phyloP scores from a whole-genome alignment of 352 stramenopile genomes.

The Pythium dissotocum region DNA sequence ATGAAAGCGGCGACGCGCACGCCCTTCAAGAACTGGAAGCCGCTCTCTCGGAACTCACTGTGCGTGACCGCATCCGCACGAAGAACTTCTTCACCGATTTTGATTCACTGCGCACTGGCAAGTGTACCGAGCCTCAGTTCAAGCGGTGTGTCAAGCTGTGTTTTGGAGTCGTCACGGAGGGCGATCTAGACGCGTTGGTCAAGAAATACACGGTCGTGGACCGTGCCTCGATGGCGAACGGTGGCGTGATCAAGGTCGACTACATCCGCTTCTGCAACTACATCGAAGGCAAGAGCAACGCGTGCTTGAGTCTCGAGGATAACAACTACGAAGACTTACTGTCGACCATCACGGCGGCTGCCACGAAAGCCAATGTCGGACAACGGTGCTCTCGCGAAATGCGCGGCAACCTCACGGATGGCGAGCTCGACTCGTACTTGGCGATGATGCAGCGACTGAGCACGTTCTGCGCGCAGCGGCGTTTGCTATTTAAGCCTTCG shows the following conservation, averaged over 20 bases:
- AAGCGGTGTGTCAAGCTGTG: slow-evolving; percentile 78
- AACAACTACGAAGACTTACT: slow-evolving; percentile 65
- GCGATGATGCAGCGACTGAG: slow-evolving; percentile 67
- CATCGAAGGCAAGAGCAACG: slow-evolving; percentile 49
- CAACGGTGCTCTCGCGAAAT: slow-evolving; percentile 63
- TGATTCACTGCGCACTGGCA: slow-evolving; percentile 69
- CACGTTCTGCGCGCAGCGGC: slow-evolving; percentile 52
- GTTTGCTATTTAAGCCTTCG: slow-evolving; percentile 73
- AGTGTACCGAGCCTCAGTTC: slow-evolving; percentile 80
- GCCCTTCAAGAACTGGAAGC: slow-evolving; percentile 56
- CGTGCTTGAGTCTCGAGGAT: slow-evolving; percentile 17
- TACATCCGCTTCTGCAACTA: slow-evolving; percentile 78
- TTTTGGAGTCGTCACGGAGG: slow-evolving; percentile 63
- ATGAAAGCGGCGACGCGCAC: slow-evolving; percentile 18
- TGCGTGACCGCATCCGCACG: slow-evolving; percentile 75
- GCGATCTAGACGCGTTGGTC: slow-evolving; percentile 56
- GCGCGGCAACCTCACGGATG: slow-evolving; percentile 54
- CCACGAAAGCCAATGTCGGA: background rate
- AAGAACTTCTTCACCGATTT: slow-evolving; percentile 89
- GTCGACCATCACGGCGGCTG: slow-evolving; percentile 28
- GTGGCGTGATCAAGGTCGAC: slow-evolving; percentile 63
- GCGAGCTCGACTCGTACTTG: slow-evolving; percentile 43
- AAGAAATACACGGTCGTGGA: slow-evolving; percentile 55
- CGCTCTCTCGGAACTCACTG: slow-evolving; percentile 52
- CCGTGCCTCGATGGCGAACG: background rate